phyloP scores from a whole-genome alignment of 2,329 filamentous ascomycete genomes.

The Cladosporium sp. region DNA sequence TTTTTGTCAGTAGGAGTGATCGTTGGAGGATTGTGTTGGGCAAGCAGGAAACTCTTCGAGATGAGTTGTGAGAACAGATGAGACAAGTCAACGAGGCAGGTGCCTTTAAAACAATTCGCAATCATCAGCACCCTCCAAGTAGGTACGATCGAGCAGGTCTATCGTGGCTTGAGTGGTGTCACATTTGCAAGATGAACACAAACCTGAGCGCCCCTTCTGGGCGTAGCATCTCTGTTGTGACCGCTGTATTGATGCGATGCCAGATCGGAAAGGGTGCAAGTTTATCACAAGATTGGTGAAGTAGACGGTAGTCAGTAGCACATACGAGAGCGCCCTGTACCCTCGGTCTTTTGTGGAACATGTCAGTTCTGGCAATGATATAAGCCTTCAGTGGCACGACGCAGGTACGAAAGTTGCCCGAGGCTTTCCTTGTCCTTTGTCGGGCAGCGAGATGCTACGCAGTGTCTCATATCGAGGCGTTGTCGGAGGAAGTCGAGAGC shows the following conservation, averaged over 20 bases:
- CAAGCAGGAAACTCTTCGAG: no score
- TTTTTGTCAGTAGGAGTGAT: neutral
- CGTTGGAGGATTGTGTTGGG: neutral
- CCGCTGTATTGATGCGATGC: neutral
- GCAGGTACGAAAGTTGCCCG: constrained; percentile 2
- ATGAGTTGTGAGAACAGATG: no score
- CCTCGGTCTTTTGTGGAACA: neutral
- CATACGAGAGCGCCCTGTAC: neutral
- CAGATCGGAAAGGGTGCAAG: neutral
- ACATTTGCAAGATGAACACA: no score
- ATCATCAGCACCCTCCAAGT: no score
- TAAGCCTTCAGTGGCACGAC: constrained; percentile 2
- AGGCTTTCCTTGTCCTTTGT: neutral
- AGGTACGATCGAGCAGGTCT: no score
- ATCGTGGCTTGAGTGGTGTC: no score
- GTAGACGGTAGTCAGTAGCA: neutral
- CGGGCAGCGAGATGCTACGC: neutral
- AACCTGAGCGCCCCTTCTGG: no score
- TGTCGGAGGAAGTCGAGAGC: neutral
- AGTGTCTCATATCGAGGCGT: neutral
- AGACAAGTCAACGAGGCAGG: no score
- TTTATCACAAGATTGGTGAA: neutral
- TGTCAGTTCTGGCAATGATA: neutral
- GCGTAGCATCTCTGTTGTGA: constrained; percentile 1
- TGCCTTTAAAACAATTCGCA: no score